Evolutionary conservation across 768 basidiomycete genomes (phyloP).

Genomic region (Mycena vitilis): DNA sequence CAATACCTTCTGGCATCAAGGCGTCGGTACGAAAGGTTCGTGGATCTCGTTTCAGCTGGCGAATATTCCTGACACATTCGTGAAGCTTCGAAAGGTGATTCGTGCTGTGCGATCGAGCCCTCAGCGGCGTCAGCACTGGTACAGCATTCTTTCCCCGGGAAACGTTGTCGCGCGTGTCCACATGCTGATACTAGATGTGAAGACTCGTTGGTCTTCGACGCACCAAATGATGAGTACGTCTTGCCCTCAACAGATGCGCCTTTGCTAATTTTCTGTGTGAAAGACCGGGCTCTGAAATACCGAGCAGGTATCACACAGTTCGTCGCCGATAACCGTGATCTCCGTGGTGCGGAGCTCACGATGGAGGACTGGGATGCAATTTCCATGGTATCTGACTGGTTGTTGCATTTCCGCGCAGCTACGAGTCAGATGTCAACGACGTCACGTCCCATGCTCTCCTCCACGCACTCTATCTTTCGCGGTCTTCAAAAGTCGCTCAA

Average conservation of each 20-base stretch:
- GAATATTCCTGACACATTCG: neutral
- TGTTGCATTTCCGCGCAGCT: slow-evolving; percentile 27
- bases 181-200: neutral
- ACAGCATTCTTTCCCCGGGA: neutral
- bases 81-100: slow-evolving; percentile 28
- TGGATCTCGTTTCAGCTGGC: neutral
- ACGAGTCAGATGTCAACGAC: slow-evolving; percentile 40
- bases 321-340: slow-evolving; percentile 23
- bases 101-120: neutral
- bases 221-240: slow-evolving; percentile 1
- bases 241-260: too few relatives aligned
- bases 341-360: slow-evolving; percentile 13
- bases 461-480: slow-evolving; percentile 21
- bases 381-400: slow-evolving; percentile 26
- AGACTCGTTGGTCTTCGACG: neutral
- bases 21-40: slow-evolving; percentile 14
- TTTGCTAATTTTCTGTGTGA: too few relatives aligned
- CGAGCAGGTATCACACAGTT: slow-evolving; percentile 12
- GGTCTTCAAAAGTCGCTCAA: slow-evolving; percentile 24
- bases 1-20: slow-evolving; percentile 8
- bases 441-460: slow-evolving; percentile 28
- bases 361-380: slow-evolving; percentile 33
- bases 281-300: slow-evolving; percentile 37
- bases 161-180: neutral
- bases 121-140: neutral